A percentile compares a stretch with the other conserved stretches of the same genome.
phyloP scores from a whole-genome alignment of 495 filamentous ascomycete genomes.

The Astrothelium subdiscretum region DNA sequence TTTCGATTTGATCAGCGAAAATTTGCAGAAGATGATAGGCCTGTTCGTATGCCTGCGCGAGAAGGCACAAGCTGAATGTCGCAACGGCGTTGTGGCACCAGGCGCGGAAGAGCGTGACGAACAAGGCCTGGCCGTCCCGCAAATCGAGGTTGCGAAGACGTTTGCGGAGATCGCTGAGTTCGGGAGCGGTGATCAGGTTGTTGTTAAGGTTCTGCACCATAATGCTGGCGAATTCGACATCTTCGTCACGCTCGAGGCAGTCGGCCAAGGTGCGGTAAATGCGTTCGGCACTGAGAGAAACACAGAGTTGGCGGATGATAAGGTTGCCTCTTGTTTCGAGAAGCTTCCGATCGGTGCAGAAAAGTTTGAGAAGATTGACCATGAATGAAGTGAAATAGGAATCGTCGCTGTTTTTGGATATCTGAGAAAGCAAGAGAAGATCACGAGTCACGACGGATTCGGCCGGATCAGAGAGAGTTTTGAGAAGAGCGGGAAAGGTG shows the following conservation, averaged over 20 bases:
- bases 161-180: constrained; percentile 82
- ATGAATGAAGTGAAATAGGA: constrained; percentile 97
- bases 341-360: constrained; percentile 82
- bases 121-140: constrained; percentile 88
- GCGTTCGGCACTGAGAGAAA: constrained; percentile 82
- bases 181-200: constrained; percentile 93
- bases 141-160: constrained; percentile 73
- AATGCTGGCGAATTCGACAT: constrained; percentile 95
- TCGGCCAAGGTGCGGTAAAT: constrained; percentile 96
- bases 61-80: constrained; percentile 87
- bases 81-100: constrained; percentile 99
- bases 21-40: constrained; percentile 94
- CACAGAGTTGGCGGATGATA: constrained; percentile 90
- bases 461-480: constrained; percentile 90
- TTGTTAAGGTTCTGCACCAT: constrained; percentile 99
- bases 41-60: constrained; percentile 97
- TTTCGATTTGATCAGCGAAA: constrained; percentile 85
- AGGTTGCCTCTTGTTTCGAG: constrained; percentile 89
- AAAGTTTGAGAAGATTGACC: constrained; percentile 90
- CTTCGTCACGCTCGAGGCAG: constrained; percentile 94
- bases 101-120: constrained; percentile 83
- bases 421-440: constrained; percentile 87
- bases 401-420: constrained; percentile 91
- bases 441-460: constrained; percentile 95
- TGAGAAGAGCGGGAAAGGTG: constrained; percentile 90